A percentile compares a stretch with the other conserved stretches of the same genome.
Evolutionary conservation across 768 basidiomycete genomes (phyloP).

Genomic region (Dictyophora rubrovolvata): DNA sequence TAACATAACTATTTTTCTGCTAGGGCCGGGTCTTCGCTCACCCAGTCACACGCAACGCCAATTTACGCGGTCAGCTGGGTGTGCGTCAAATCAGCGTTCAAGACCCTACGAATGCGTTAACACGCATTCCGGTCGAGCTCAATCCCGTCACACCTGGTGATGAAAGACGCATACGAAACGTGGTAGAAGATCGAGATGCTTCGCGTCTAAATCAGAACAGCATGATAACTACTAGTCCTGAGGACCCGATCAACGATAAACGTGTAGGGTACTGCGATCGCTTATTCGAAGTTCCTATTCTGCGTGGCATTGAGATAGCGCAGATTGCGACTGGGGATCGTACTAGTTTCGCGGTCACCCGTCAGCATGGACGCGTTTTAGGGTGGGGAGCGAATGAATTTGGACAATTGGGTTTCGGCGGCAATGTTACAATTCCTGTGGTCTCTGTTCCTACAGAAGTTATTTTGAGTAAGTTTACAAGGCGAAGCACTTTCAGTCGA

Average conservation of each 20-base stretch:
- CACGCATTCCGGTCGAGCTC: conserved; percentile 39
- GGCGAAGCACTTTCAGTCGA: conserved; percentile 39
- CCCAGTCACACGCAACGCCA: conserved; percentile 65
- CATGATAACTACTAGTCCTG: conserved; percentile 11
- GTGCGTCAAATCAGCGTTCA: conserved; percentile 50
- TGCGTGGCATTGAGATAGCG: conserved; percentile 50
- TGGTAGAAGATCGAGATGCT: background rate
- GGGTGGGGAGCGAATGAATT: conserved; percentile 87
- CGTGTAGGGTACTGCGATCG: conserved; percentile 56
- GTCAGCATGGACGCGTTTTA: conserved; percentile 55
- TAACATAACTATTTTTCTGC: conserved; percentile 20
- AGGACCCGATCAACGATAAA: conserved; percentile 24
- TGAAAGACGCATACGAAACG: background rate
- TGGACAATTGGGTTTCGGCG: conserved; percentile 78
- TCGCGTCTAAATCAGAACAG: conserved; percentile 3
- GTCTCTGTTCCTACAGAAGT: conserved; percentile 83
- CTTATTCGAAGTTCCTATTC: conserved; percentile 67
- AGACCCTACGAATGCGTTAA: conserved; percentile 9
- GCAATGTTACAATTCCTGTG: conserved; percentile 47
- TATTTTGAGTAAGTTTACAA: conserved; percentile 50
- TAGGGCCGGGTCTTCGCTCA: conserved; percentile 68
- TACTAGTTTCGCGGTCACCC: conserved; percentile 64
- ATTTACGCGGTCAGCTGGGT: conserved; percentile 77
- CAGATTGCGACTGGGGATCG: conserved; percentile 66
- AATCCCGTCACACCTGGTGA: conserved; percentile 40